These are phyloP conservation scores for Monosporozyma solicola DNA, from an alignment of 805 yeast genomes.

Conservation along the genomic window DNA sequence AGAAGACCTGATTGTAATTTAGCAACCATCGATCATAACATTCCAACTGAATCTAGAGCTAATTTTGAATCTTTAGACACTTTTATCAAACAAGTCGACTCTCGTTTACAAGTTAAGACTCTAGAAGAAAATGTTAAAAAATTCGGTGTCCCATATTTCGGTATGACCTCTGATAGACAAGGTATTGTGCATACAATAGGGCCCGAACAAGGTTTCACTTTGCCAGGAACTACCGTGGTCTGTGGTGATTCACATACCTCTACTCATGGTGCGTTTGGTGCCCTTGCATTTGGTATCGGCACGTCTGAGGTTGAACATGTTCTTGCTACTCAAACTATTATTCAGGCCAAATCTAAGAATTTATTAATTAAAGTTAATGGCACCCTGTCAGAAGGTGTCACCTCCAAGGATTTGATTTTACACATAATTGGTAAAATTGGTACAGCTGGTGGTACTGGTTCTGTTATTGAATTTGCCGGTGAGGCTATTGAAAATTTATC, in stretches of 20 bases:
- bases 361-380: slow-evolving; percentile 88
- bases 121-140: slow-evolving; percentile 87
- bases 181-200: slow-evolving; percentile 99
- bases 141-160: slow-evolving; percentile 89
- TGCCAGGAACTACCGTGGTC: slow-evolving; percentile 97
- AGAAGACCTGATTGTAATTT: slow-evolving; percentile 90
- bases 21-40: slow-evolving; percentile 95
- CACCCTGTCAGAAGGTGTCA: slow-evolving; percentile 76
- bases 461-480: slow-evolving; percentile 96
- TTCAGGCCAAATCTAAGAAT: slow-evolving; percentile 91
- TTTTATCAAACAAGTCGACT: slow-evolving; percentile 85
- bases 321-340: slow-evolving; percentile 91
- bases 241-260: slow-evolving; percentile 99
- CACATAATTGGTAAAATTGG: slow-evolving; percentile 96
- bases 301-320: slow-evolving; percentile 99
- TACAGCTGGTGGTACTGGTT: slow-evolving; percentile 99
- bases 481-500: slow-evolving; percentile 81
- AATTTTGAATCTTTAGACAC: slow-evolving; percentile 63
- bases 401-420: slow-evolving; percentile 90
- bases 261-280: slow-evolving; percentile 98
- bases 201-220: slow-evolving; percentile 97
- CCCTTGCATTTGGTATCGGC: slow-evolving; percentile 97
- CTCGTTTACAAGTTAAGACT: slow-evolving; percentile 86
- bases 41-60: slow-evolving; percentile 87
- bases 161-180: slow-evolving; percentile 90